Base-by-base conservation (phyloP, 768 basidiomycete genomes). In the Lepiota brunneoincarnata region DNA sequence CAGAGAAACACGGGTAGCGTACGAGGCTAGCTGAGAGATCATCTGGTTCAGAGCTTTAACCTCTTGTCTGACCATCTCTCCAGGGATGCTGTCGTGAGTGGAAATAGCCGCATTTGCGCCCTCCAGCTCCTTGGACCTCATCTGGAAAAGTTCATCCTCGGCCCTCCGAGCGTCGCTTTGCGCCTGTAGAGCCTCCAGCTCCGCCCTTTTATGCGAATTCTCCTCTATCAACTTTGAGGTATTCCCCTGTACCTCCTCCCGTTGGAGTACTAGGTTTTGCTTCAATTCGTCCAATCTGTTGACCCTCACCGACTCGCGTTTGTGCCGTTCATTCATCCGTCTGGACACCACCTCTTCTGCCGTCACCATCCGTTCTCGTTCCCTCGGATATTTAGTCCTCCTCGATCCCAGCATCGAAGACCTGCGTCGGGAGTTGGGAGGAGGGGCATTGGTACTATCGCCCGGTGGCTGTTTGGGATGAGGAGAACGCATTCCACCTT, bases 1-100 rank as follows among this genome's bases (percentile, higher is more conserved):
- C 58, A 77, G 70, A 0, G 67, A 55, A 41, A 81, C 78, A 1
- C 78, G 18, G 41, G 18, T 71, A 63, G 81, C 72, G 48, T 66
- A 68, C 0, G 78, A 75, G 0, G 78, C 73, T 12, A 69, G 68
- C 56, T 81, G 80, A 17, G 75, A 68, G 17, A 83, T 75, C 43
- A 78, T 74, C 1, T 73, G 63, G 54, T 83, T 82, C 17, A 84
- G 64, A 2, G 61, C 59, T 42, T 72, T 64, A 3, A 81, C 65
- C 62, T 75, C 71, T 2, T 59, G 64, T 20, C 71, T 69, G 41
- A 82, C 70, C 46, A 82, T 78, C 14, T 71, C 68, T 18, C 75
- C 74, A 4, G 78, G 75, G 31, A 73, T 65, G 3, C 67, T 54
- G 49, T 81, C 76, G 0, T 70, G 69, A 1, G 69, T 77, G 1